Base-by-base conservation (phyloP, 352 stramenopile genomes). In the Globisporangium carolinianum region DNA sequence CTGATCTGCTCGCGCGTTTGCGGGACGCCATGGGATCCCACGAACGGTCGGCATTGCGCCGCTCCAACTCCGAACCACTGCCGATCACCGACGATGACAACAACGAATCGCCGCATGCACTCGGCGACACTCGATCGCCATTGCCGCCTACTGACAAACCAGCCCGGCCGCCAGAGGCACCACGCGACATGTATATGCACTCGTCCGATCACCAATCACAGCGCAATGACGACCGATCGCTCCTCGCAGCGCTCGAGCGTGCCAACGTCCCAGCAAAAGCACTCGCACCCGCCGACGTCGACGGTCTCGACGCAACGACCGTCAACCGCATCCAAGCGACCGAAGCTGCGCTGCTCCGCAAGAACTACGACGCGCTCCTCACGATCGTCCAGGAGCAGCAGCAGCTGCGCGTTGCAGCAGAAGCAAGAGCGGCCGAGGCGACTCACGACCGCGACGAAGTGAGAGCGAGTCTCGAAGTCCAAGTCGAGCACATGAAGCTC, bases 401-500 rank as follows among this genome's bases (percentile, higher is more conserved):
- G 57, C 66, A 76, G 58, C 67, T 76, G 3, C 79, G 81, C 41
- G 76, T 89, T 38, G 65, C 51, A 1, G 79, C 81, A 4, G 76
- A 91, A 53, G 47, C 61, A 11, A 67, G 57, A 39, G 75, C 75
- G 2, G 35, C 52, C 2, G 81, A 91, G 18, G 64, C 71, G 0
- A 17, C 70, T 6, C 75, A 83, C 47, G 77, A 87, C 43, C 53
- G 68, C 12, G 76, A 88, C 53, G 81, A 91, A 52, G 51, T 65
- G 5, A 69, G 69, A 3, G 67, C 79, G 36, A 69, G 72, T 53
- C 82, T 82, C 36, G 79, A 89, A 49, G 60, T 90, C 5, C 75
- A 93, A 53, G 79, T 89, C 57, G 79, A 91, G 52, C 87, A 89
- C 57, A 73, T 90, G 63, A 91, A 90, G 59, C 67, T 93, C 17